phyloP scores from a whole-genome alignment of 495 filamentous ascomycete genomes.

The Antarctomyces pellizariae region DNA sequence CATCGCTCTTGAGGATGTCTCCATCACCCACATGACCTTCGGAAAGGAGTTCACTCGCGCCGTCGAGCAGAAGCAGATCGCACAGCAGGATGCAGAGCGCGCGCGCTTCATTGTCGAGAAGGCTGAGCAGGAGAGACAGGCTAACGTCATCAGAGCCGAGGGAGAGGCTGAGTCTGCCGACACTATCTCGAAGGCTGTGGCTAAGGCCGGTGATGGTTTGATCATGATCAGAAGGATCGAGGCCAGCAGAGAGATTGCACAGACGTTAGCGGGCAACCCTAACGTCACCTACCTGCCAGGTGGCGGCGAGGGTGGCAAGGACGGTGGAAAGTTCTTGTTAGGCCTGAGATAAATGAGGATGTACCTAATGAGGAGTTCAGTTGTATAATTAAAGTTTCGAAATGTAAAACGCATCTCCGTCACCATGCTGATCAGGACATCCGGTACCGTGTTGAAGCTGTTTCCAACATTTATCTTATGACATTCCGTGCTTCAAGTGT shows the following conservation, averaged over 20 bases:
- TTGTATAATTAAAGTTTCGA: too few relatives aligned
- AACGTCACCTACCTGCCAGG: slow-evolving; percentile 91
- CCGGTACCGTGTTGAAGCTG: too few relatives aligned
- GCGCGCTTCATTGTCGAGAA: slow-evolving; percentile 96
- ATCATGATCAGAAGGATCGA: slow-evolving; percentile 93
- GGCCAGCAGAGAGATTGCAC: slow-evolving; percentile 87
- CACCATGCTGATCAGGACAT: too few relatives aligned
- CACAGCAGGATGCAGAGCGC: slow-evolving; percentile 94
- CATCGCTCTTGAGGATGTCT: slow-evolving; percentile 95
- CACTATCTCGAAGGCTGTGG: slow-evolving; percentile 77
- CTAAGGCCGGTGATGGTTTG: slow-evolving; percentile 77
- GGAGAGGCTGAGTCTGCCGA: slow-evolving; percentile 93
- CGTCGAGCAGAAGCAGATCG: slow-evolving; percentile 99
- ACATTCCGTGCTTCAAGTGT: too few relatives aligned
- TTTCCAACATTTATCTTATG: too few relatives aligned
- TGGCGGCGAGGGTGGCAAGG: slow-evolving; percentile 34
- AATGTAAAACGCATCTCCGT: too few relatives aligned
- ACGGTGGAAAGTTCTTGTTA: slow-evolving; percentile 34
- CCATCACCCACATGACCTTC: slow-evolving; percentile 99
- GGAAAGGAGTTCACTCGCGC: slow-evolving; percentile 96
- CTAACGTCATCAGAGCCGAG: slow-evolving; percentile 92
- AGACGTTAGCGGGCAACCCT: slow-evolving; percentile 70
- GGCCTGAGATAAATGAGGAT: slow-evolving; percentile 22
- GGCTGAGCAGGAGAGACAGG: slow-evolving; percentile 96
- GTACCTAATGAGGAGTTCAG: too few relatives aligned